These are phyloP conservation scores for Lepidium didymum DNA, from an alignment of 345 rosid genomes.

Conservation along the genomic window DNA sequence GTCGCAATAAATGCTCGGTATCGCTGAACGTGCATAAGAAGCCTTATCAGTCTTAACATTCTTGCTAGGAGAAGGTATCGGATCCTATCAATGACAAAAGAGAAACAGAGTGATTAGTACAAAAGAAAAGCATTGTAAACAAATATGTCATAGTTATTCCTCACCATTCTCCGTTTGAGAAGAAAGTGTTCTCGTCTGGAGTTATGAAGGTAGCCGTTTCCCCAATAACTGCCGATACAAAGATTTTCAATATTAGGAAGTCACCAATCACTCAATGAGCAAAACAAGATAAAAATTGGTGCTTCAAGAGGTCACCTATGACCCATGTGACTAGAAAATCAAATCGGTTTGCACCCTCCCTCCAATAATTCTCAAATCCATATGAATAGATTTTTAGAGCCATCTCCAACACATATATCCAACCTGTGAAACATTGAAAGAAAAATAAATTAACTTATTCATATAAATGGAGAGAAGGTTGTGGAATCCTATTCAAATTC, in stretches of 20 bases:
- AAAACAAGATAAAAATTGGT: background rate
- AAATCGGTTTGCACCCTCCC: constrained; percentile 90
- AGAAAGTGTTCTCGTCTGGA: constrained; percentile 53
- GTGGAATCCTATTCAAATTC: constrained; percentile 19
- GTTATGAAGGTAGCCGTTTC: constrained; percentile 80
- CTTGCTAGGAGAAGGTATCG: constrained; percentile 97
- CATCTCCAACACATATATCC: constrained; percentile 98
- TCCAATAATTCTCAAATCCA: constrained; percentile 92
- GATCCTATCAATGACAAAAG: constrained; percentile 51
- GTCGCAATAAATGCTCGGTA: constrained; percentile 92
- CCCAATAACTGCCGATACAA: constrained; percentile 68
- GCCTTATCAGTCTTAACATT: constrained; percentile 83
- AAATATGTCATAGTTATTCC: constrained; percentile 4
- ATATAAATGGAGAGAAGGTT: background rate
- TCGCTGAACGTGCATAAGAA: constrained; percentile 64
- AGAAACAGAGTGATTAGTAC: background rate
- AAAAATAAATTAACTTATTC: background rate
- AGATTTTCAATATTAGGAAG: constrained; percentile 8
- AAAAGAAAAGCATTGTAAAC: background rate
- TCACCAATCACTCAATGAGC: background rate
- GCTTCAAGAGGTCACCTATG: constrained; percentile 49
- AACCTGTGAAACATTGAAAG: constrained; percentile 46
- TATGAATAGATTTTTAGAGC: constrained; percentile 75
- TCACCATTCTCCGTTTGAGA: constrained; percentile 97
- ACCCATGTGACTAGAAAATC: constrained; percentile 87